Conservation (phyloP, 352 stramenopile species). For the Pythium brachiatum region DNA sequence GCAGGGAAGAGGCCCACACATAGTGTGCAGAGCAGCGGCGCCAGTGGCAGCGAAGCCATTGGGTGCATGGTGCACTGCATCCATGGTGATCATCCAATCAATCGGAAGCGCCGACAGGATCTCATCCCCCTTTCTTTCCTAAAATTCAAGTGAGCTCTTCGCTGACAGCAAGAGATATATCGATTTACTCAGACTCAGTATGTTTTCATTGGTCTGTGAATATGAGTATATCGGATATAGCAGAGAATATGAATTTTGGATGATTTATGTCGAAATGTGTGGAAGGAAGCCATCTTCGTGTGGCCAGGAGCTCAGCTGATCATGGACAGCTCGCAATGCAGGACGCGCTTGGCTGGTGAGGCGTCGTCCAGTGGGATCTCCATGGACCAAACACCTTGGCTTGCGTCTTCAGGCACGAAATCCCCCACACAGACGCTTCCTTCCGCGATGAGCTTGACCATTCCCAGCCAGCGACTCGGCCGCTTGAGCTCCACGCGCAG, state of each 20-base stretch:
- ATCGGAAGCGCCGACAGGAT: not conserved
- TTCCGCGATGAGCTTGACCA: constrained; percentile 10
- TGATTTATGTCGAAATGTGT: too few species aligned
- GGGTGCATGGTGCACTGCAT: too few species aligned
- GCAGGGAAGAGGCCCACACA: not conserved
- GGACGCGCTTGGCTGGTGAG: not conserved
- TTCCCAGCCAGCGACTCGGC: constrained; percentile 17
- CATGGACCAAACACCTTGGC: not conserved
- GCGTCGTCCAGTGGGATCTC: not conserved
- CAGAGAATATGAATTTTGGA: too few species aligned
- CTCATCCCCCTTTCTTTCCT: not conserved
- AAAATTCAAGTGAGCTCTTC: constrained; percentile 3
- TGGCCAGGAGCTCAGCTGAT: too few species aligned
- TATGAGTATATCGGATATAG: too few species aligned
- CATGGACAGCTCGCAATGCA: not conserved
- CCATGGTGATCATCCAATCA: not conserved
- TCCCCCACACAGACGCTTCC: not conserved
- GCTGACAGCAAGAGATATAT: not conserved
- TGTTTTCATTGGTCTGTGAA: too few species aligned
- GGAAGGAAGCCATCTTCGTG: too few species aligned
- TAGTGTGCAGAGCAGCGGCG: not conserved
- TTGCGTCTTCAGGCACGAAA: not conserved
- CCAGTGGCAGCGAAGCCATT: too few species aligned
- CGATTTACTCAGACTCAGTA: not conserved
- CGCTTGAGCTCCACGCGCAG: constrained; percentile 11